These are phyloP conservation scores for Mycena sanguinolenta DNA, from an alignment of 768 basidiomycete genomes.

Conservation along the genomic window DNA sequence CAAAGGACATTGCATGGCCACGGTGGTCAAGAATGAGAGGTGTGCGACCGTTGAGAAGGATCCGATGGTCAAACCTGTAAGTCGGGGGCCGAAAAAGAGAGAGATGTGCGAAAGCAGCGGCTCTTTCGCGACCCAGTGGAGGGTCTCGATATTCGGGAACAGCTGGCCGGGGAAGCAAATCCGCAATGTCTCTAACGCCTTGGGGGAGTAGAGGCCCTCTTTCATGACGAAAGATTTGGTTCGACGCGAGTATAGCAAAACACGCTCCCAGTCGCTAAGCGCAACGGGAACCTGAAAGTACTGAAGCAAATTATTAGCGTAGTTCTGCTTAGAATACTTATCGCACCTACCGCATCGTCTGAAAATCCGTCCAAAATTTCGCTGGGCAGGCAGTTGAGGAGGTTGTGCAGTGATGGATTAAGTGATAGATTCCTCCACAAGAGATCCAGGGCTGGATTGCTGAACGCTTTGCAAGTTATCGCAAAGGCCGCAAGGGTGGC, in stretches of 20 bases:
- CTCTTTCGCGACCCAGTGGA: neutral
- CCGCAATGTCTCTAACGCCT: neutral
- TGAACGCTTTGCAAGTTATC: conserved; percentile 33
- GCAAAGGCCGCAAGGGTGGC: conserved; percentile 28
- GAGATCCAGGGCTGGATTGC: conserved; percentile 32
- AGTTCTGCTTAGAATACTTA: no score
- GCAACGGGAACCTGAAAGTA: neutral
- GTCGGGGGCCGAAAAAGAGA: conserved; percentile 10
- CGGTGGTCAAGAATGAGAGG: neutral
- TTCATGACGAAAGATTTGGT: neutral
- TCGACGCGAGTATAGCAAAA: neutral
- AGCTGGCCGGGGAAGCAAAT: neutral
- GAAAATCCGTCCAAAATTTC: no score
- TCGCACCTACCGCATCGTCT: neutral
- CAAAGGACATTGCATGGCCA: neutral
- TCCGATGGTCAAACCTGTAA: neutral
- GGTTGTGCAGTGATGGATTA: neutral
- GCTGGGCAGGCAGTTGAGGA: conserved; percentile 8
- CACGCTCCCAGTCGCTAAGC: conserved; percentile 4
- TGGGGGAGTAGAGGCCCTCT: neutral
- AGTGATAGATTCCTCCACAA: no score
- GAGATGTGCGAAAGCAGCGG: neutral
- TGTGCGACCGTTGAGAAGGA: neutral
- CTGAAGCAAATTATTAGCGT: neutral
- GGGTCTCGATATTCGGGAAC: conserved; percentile 6